phyloP scores from a whole-genome alignment of 805 yeast genomes.

The Wickerhamomyces mucosus region DNA sequence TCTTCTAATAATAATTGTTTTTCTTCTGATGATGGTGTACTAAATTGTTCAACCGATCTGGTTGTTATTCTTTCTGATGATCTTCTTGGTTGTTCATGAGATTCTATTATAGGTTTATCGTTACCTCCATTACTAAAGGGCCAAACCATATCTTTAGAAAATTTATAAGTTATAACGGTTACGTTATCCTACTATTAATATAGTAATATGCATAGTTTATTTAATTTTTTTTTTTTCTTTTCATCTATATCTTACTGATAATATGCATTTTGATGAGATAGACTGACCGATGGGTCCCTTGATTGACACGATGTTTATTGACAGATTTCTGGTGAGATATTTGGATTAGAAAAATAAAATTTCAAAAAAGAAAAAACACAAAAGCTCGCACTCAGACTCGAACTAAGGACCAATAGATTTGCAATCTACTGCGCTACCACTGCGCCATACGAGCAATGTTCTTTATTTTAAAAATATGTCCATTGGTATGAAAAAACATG shows the following conservation, averaged over 20 bases:
- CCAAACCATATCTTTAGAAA: no score
- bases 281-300: not conserved
- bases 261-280: not conserved
- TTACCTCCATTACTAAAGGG: slow-evolving; percentile 8
- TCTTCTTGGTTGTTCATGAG: slow-evolving; percentile 7
- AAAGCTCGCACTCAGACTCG: slow-evolving; percentile 87
- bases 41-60: not conserved
- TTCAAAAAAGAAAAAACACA: slow-evolving; percentile 21
- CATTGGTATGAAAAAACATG: no score
- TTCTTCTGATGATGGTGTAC: slow-evolving; percentile 1
- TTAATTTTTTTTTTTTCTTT: not conserved
- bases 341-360: no score
- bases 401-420: slow-evolving; percentile 98
- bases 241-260: not conserved
- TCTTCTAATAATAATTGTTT: slow-evolving; percentile 30
- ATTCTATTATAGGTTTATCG: not conserved
- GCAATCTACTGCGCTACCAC: slow-evolving; percentile 99
- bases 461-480: slow-evolving; percentile 2
- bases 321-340: no score
- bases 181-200: no score
- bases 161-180: no score
- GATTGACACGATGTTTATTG: no score
- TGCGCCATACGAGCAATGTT: slow-evolving; percentile 70
- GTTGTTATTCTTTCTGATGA: slow-evolving; percentile 15
- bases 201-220: not conserved